Base-by-base conservation (phyloP, 108 stramenopile genomes). In the Fistulifera pelliculosa region DNA sequence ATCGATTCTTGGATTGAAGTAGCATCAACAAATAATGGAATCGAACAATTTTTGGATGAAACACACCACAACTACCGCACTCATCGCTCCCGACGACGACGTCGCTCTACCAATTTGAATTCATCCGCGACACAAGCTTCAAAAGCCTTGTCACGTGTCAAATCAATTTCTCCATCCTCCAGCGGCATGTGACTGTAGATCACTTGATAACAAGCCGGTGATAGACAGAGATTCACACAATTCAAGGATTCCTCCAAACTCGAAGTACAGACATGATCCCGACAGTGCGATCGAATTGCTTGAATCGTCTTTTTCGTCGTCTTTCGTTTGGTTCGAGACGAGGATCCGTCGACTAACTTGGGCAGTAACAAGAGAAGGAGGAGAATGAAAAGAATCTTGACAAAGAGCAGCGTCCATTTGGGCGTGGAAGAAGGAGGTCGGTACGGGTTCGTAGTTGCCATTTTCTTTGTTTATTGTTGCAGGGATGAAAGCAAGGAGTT, bases 231-330 rank as follows among this genome's bases (percentile, higher is more conserved):
- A 17, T 40, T 18, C 2, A 71, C 39, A 40, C 70, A 71, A 50
- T 56, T 56, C 60, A 65, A 49, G 77, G 77, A 68, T 92, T 92
- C 60, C 87, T 87, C 19, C 86, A 75, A 6, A 45, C 16, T 11
- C 21, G 44, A 17, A 11, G 11, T 8, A 19, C 44, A 19, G 6
- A 17, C 19, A 19, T 17, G 44, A 17, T 17, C 44, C 4, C 19
- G 44, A 6, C 16, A 21, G 16, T 45, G 44, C 21, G 21, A 45
- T 45, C 6, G 44, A 19, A 17, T 45, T 45, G 4, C 6, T 17
- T 11, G 44, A 5, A 21, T 21, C 44, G 5, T 8, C 11, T 17
- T 45, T 45, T 11, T 3, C 7, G 11, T 45, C 21, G 44, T 19
- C 11, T 21, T 45, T 17, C 44, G 44, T 21, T 6, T 45, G 3